Evolutionary conservation across 495 filamentous ascomycete species (phyloP).

Genomic region (Jackrogersella minutella): DNA sequence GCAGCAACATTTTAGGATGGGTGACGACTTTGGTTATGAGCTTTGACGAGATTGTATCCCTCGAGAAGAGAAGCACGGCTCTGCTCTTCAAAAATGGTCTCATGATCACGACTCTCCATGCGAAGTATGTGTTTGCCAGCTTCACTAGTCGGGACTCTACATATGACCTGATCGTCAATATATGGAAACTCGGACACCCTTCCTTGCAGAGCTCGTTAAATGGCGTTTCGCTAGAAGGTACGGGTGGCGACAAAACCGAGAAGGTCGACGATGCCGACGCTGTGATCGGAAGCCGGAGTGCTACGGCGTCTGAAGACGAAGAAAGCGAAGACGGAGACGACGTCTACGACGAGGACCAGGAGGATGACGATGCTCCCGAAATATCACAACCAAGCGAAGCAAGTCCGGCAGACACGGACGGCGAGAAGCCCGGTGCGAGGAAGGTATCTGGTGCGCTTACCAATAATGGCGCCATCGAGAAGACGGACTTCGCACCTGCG

Average conservation of each 20-base stretch:
- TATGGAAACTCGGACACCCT: conserved; percentile 97
- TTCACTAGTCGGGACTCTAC: conserved; percentile 94
- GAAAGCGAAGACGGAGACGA: conserved; percentile 72
- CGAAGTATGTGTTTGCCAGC: conserved; percentile 94
- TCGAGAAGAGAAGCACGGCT: conserved; percentile 96
- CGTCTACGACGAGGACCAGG: conserved; percentile 79
- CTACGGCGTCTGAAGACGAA: conserved; percentile 67
- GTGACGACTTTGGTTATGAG: conserved; percentile 95
- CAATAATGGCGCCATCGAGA: conserved; percentile 58
- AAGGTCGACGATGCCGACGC: conserved; percentile 67
- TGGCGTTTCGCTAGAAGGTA: conserved; percentile 79
- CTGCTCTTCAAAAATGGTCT: conserved; percentile 97
- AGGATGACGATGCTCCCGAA: conserved; percentile 68
- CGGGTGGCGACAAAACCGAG: conserved; percentile 88
- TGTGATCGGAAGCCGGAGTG: conserved; percentile 51
- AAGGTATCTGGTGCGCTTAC: conserved; percentile 71
- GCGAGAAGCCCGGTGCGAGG: conserved; percentile 64
- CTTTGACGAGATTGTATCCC: conserved; percentile 95
- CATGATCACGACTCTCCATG: conserved; percentile 93
- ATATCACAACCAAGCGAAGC: conserved; percentile 66
- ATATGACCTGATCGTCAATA: conserved; percentile 95
- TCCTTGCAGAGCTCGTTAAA: conserved; percentile 87
- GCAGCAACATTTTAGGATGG: conserved; percentile 98
- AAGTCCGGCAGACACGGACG: conserved; percentile 69
- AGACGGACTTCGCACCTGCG: conserved; percentile 59